A percentile compares a stretch with the other conserved stretches of the same genome.
phyloP scores from a whole-genome alignment of 2,329 filamentous ascomycete species.

The Ramichloridium luteum region DNA sequence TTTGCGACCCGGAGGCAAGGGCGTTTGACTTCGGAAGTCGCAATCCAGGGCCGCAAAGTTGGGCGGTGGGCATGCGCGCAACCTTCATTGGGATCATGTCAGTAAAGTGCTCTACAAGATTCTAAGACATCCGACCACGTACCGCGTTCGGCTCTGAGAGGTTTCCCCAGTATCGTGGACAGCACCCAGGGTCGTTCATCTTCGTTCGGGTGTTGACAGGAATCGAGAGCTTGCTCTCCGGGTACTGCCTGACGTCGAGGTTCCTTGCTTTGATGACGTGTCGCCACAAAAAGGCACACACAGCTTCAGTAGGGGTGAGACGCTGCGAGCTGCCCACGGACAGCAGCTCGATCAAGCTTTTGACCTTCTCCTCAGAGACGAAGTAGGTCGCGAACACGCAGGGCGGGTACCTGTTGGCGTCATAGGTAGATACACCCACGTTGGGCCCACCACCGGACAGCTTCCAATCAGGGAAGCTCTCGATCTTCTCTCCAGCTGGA shows the following conservation, averaged over 20 bases:
- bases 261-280: slow-evolving; percentile 4
- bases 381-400: slow-evolving; percentile 4
- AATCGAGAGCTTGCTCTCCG: slow-evolving; percentile 9
- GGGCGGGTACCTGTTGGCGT: neutral
- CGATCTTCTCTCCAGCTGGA: no score
- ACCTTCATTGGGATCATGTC: slow-evolving; percentile 2
- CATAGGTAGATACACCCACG: neutral
- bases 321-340: neutral
- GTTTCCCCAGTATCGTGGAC: slow-evolving; percentile 7
- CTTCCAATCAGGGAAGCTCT: slow-evolving; percentile 1
- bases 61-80: slow-evolving; percentile 6
- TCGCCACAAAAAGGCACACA: slow-evolving; percentile 7
- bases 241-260: slow-evolving; percentile 4
- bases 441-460: neutral
- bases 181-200: slow-evolving; percentile 2
- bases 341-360: slow-evolving; percentile 1
- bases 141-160: slow-evolving; percentile 7
- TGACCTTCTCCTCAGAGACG: slow-evolving; percentile 5
- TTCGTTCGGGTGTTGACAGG: slow-evolving; percentile 6
- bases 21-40: neutral
- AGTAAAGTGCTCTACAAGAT: no score
- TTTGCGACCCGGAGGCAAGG: neutral
- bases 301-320: slow-evolving; percentile 1
- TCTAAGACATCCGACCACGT: neutral
- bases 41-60: slow-evolving; percentile 2